Percentiles rank a stretch among this genome's conserved stretches.
These are phyloP conservation scores for Yamadazyma takamatsuzukensis DNA, from an alignment of 805 yeast species.

Conservation along the genomic window DNA sequence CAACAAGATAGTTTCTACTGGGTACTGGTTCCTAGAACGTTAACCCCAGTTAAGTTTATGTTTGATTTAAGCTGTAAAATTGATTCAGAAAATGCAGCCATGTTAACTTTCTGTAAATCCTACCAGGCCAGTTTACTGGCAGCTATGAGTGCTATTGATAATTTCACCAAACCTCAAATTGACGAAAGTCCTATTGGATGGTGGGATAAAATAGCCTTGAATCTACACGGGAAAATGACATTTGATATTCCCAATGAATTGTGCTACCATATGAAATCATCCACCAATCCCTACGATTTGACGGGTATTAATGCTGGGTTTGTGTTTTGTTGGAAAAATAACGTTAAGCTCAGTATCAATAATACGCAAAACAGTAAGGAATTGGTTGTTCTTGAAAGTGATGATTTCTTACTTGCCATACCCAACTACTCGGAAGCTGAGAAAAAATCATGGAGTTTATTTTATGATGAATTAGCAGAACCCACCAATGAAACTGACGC, in stretches of 20 bases:
- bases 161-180: slow-evolving; percentile 42
- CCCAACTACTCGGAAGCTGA: slow-evolving; percentile 45
- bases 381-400: slow-evolving; percentile 51
- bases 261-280: slow-evolving; percentile 61
- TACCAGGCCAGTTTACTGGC: slow-evolving; percentile 58
- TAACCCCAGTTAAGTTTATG: slow-evolving; percentile 58
- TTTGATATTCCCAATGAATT: slow-evolving; percentile 50
- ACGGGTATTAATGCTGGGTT: slow-evolving; percentile 60
- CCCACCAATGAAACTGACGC: slow-evolving; percentile 18
- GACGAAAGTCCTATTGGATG: slow-evolving; percentile 45
- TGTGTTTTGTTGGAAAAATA: slow-evolving; percentile 61
- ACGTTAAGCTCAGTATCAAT: slow-evolving; percentile 49
- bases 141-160: slow-evolving; percentile 39
- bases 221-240: slow-evolving; percentile 50
- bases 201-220: slow-evolving; percentile 53
- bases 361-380: slow-evolving; percentile 47
- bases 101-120: slow-evolving; percentile 62
- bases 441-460: slow-evolving; percentile 35
- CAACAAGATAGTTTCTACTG: slow-evolving; percentile 51
- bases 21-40: slow-evolving; percentile 54
- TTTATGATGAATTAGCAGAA: slow-evolving; percentile 22
- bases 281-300: slow-evolving; percentile 54
- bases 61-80: slow-evolving; percentile 47
- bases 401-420: slow-evolving; percentile 53
- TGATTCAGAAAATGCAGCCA: slow-evolving; percentile 44